Conservation (phyloP, 495 filamentous ascomycete species). For the Lepraria neglecta region DNA sequence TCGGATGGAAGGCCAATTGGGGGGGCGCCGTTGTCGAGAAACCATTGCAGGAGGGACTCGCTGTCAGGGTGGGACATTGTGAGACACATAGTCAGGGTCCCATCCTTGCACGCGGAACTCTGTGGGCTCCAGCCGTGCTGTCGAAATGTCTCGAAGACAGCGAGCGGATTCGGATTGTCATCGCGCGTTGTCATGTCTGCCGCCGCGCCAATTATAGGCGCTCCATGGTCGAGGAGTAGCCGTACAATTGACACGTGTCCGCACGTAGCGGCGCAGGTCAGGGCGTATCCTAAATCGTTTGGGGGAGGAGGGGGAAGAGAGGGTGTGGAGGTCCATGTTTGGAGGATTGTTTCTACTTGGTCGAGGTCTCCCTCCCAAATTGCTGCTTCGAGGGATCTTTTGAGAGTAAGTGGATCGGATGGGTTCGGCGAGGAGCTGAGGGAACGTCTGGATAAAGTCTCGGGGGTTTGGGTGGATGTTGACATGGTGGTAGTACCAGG, state of each 20-base stretch:
- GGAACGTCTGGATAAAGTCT: background rate
- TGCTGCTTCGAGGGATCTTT: background rate
- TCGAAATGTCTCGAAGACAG: background rate
- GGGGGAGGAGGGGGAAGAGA: background rate
- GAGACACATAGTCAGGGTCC: constrained; percentile 6
- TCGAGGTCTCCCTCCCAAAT: background rate
- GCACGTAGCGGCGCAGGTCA: background rate
- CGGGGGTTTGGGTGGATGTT: background rate
- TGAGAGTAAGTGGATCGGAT: background rate
- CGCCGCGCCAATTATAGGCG: background rate
- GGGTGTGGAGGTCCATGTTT: constrained; percentile 1
- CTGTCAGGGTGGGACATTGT: background rate
- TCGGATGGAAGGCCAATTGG: constrained; percentile 3
- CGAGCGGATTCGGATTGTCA: background rate
- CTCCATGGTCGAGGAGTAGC: constrained; percentile 7
- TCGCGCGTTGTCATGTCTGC: background rate
- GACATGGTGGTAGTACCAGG: background rate
- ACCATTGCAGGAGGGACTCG: background rate
- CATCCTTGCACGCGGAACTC: background rate
- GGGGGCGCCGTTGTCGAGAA: background rate
- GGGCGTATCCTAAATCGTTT: background rate
- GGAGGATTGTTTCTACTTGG: background rate
- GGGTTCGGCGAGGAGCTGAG: background rate
- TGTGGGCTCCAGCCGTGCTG: background rate
- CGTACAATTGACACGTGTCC: background rate